Evolutionary conservation across 176 grass and related monocot genomes (phyloP).

Genomic region (Calamus simplicifolius): DNA sequence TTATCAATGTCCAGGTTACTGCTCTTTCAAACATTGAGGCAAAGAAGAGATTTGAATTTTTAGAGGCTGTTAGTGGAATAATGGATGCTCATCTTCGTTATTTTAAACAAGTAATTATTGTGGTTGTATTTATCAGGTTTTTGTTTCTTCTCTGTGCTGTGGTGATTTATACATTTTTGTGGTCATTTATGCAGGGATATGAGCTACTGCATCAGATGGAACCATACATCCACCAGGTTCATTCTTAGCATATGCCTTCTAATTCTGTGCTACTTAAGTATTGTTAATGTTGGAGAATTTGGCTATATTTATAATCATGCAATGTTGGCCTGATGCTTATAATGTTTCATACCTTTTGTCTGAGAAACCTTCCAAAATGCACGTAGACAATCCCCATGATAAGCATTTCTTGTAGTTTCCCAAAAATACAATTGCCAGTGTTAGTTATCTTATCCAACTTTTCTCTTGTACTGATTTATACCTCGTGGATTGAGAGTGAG

Average conservation of each 20-base stretch:
- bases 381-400: no score
- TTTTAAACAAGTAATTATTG: slow-evolving; percentile 95
- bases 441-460: no score
- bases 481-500: no score
- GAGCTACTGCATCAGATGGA: slow-evolving; percentile 98
- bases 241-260: slow-evolving; percentile 13
- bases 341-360: no score
- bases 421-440: no score
- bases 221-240: slow-evolving; percentile 93
- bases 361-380: no score
- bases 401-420: no score
- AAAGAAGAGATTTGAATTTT: slow-evolving; percentile 99
- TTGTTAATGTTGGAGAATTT: no score
- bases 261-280: no score
- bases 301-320: no score
- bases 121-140: slow-evolving; percentile 15
- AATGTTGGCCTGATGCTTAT: no score
- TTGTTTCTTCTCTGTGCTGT: slow-evolving; percentile 21
- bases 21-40: slow-evolving; percentile 96
- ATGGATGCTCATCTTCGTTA: slow-evolving; percentile 99
- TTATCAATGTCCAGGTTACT: slow-evolving; percentile 50
- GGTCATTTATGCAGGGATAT: slow-evolving; percentile 71
- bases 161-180: slow-evolving; percentile 29
- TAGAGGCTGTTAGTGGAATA: slow-evolving; percentile 97
- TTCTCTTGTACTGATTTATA: no score